Evolutionary conservation across 768 basidiomycete genomes (phyloP).

Genomic region (Rhodotorula babjevae): DNA sequence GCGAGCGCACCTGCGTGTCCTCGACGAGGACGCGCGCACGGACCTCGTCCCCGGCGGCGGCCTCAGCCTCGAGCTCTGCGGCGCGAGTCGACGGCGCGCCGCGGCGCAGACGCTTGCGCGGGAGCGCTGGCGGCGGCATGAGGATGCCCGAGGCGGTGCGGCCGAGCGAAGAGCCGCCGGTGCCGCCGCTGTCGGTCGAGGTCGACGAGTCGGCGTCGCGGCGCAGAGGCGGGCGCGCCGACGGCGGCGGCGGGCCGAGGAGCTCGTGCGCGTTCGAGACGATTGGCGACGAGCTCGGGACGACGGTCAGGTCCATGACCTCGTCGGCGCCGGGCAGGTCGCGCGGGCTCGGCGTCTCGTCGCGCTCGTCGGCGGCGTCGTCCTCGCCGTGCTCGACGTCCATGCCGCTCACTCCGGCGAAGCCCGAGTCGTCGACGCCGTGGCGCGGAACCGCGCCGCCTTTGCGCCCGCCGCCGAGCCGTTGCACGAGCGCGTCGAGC

Average conservation of each 20-base stretch:
- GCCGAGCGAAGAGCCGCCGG: not conserved
- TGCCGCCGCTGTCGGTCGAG: too few relatives aligned
- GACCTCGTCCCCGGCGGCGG: not conserved
- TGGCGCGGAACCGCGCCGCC: too few relatives aligned
- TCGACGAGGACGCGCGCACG: conserved; percentile 19
- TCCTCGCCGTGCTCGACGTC: not conserved
- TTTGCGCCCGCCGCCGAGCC: not conserved
- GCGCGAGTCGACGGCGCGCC: conserved; percentile 13
- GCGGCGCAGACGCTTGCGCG: not conserved
- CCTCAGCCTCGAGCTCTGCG: not conserved
- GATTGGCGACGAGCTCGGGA: conserved; percentile 6
- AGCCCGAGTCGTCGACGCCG: conserved; percentile 21
- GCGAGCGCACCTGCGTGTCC: conserved; percentile 19
- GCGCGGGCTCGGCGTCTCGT: too few relatives aligned
- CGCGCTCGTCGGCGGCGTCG: not conserved
- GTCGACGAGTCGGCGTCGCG: not conserved
- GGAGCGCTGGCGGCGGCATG: conserved; percentile 22
- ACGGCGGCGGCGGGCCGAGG: too few relatives aligned
- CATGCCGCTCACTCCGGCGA: not conserved
- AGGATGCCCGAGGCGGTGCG: conserved; percentile 8
- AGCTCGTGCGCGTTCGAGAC: too few relatives aligned
- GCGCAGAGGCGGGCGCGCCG: too few relatives aligned
- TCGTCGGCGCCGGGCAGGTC: not conserved
- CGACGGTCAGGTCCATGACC: conserved; percentile 3
- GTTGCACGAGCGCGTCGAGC: not conserved